Evolutionary conservation across 129 eudicot species (phyloP), one percentile per base, ranked within the genome.

Genomic region (Arctium lappa): DNA sequence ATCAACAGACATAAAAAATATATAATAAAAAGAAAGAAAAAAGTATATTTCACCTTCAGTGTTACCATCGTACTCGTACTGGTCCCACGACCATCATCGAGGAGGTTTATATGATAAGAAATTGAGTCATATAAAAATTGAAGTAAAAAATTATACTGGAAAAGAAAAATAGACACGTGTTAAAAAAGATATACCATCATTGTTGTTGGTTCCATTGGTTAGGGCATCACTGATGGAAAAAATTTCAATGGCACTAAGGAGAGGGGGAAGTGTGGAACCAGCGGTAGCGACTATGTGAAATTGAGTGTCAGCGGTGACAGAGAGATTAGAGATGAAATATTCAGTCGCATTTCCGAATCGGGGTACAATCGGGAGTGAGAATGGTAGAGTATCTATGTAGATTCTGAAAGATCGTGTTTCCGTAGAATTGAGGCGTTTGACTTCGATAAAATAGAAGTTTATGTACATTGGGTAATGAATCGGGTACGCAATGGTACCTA

Each of bases 241-340:
- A 6, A 80, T 9, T 77, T 92, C 97, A 63, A 72, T 48, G 40
- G 91, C 97, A 73, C 86, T 92, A 63, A 92, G 80, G 46, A 92
- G 89, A 6, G 97, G 92, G 4, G 94, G 91, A 53, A 90, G 92
- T 3, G 88, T 82, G 7, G 94, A 86, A 73, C 1, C 73, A 1
- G 68, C 18, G 0, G 83, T 63, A 33, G 90, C 81, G 69, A 66
- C 74, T 46, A 92, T 8, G 13, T 88, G 72, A 34, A 92, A 86
- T 10, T 65, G 85, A 6, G 87, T 83, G 31, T 81, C 37, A 1
- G 76, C 44, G 31, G 87, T 72, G 38, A 76, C 81, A 3, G 88
- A 63, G 6, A 85, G 4, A 69, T 81, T 90, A 38, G 75, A 68
- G n/a, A 81, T 62, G 37, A 11, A 50, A 69, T 69, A 27, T 38